Conservation (phyloP, 164 flowering plant genomes). For the Macadamia integrifolia region DNA sequence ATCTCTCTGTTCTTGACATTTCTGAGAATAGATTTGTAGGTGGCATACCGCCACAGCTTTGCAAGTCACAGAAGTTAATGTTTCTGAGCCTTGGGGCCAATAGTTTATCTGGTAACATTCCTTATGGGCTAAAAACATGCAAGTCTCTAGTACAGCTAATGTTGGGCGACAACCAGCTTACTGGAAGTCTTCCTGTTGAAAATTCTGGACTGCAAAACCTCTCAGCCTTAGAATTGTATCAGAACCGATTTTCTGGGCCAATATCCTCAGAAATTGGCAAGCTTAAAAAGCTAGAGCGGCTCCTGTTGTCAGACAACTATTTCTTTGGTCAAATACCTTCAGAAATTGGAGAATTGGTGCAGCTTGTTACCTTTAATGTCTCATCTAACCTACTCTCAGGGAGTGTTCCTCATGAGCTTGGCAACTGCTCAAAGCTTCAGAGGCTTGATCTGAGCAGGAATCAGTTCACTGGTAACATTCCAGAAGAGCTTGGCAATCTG, state of each 20-base stretch:
- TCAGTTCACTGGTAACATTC: conserved; percentile 33
- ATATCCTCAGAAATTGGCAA: conserved; percentile 45
- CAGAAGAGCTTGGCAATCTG: conserved; percentile 38
- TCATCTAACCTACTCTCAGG: conserved; percentile 46
- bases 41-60: conserved; percentile 36
- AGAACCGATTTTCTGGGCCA: conserved; percentile 43
- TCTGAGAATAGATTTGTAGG: conserved; percentile 39
- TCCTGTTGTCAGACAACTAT: conserved; percentile 36
- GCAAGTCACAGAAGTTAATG: conserved; percentile 28
- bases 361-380: conserved; percentile 46
- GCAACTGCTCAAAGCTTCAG: conserved; percentile 40
- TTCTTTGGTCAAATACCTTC: conserved; percentile 38
- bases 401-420: conserved; percentile 37
- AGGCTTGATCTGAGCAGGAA: conserved; percentile 56
- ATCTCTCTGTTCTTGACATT: conserved; percentile 38
- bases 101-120: conserved; percentile 42
- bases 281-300: conserved; percentile 37
- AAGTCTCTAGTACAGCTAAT: conserved; percentile 39
- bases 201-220: conserved; percentile 34
- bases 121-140: conserved; percentile 43
- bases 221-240: conserved; percentile 39
- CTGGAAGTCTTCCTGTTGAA: conserved; percentile 45
- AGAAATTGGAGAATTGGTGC: conserved; percentile 36
- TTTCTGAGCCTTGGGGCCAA: conserved; percentile 53
- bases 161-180: conserved; percentile 44